These are phyloP conservation scores for Cryptosporidium parvum DNA, from an alignment of 169 alveolate genomes.

Conservation along the genomic window DNA sequence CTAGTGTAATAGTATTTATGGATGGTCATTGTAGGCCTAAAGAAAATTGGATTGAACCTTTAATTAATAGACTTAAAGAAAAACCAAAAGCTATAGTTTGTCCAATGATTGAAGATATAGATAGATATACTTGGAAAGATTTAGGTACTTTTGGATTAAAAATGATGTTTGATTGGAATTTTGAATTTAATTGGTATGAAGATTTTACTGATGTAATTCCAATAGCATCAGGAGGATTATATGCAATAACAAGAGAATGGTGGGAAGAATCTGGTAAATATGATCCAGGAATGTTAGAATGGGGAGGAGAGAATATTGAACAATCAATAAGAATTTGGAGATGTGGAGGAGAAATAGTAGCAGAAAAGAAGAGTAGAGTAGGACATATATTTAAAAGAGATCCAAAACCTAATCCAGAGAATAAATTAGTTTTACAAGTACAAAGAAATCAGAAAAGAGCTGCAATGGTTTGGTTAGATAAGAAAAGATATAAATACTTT, in stretches of 20 bases:
- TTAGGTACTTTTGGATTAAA: conserved; percentile 56
- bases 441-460: conserved; percentile 77
- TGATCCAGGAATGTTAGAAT: conserved; percentile 78
- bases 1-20: conserved; percentile 78
- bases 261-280: conserved; percentile 81
- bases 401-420: conserved; percentile 76
- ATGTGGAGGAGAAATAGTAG: conserved; percentile 81
- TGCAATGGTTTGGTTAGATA: conserved; percentile 73
- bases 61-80: conserved; percentile 18
- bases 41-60: conserved; percentile 78
- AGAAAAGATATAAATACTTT: conserved; percentile 54
- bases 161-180: conserved; percentile 81
- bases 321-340: conserved; percentile 81
- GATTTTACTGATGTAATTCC: conserved; percentile 75
- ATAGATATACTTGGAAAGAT: conserved; percentile 81
- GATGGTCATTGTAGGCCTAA: conserved; percentile 83
- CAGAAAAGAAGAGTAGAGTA: conserved; percentile 73
- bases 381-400: conserved; percentile 79
- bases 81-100: conserved; percentile 77
- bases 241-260: conserved; percentile 80
- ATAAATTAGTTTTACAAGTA: conserved; percentile 60
- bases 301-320: conserved; percentile 81
- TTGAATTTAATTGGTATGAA: conserved; percentile 82
- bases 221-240: conserved; percentile 77
- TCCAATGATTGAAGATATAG: conserved; percentile 82